These are phyloP conservation scores for Globisporangium middletonii DNA, from an alignment of 352 stramenopile genomes.

Conservation along the genomic window DNA sequence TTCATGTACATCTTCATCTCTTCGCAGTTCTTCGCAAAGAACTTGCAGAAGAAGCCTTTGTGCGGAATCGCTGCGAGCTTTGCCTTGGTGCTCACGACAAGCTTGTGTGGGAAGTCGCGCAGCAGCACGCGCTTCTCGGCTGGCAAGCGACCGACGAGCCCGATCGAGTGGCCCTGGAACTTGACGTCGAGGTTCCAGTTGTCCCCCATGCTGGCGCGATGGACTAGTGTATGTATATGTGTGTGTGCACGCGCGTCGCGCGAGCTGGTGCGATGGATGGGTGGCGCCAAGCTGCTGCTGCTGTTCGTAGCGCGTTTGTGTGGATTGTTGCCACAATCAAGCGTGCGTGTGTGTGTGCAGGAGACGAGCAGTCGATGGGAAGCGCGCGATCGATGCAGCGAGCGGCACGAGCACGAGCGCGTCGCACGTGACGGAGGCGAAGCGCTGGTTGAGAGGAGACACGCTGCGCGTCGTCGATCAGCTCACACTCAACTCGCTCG, in stretches of 20 bases:
- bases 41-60: constrained; percentile 88
- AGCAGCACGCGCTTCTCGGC: constrained; percentile 76
- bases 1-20: constrained; percentile 88
- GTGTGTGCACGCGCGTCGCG: not conserved
- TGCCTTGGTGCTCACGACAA: constrained; percentile 68
- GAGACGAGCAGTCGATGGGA: too few species aligned
- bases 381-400: too few species aligned
- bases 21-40: constrained; percentile 78
- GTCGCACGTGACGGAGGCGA: too few species aligned
- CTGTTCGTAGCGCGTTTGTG: not conserved
- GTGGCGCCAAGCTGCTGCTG: not conserved
- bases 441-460: too few species aligned
- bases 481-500: too few species aligned
- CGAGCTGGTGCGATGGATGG: not conserved
- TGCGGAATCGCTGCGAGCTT: constrained; percentile 78
- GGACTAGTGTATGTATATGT: not conserved
- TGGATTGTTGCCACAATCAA: not conserved
- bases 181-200: constrained; percentile 85
- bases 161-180: constrained; percentile 71
- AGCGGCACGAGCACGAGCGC: too few species aligned
- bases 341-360: too few species aligned
- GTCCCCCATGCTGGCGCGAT: constrained; percentile 32
- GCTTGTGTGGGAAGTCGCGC: constrained; percentile 68
- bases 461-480: too few species aligned
- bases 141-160: constrained; percentile 65